These are phyloP conservation scores for Raddia distichophylla DNA, from an alignment of 176 grass and related monocot genomes.

Conservation along the genomic window DNA sequence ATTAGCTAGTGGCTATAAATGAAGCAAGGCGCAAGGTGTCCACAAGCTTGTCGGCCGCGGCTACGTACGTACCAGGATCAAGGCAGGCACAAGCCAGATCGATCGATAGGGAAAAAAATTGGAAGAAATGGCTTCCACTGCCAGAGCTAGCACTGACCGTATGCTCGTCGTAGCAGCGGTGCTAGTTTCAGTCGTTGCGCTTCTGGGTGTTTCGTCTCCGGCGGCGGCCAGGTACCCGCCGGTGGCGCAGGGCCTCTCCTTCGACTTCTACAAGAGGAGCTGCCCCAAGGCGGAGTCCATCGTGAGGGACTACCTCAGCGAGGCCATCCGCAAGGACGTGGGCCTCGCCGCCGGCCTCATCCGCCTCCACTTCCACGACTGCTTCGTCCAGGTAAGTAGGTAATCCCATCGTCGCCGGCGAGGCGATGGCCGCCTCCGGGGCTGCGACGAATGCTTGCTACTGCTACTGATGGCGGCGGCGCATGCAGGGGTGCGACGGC, in stretches of 20 bases:
- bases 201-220: no score
- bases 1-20: background rate
- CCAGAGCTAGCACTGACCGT: no score
- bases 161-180: no score
- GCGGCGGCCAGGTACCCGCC: no score
- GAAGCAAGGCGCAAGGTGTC: background rate
- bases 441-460: no score
- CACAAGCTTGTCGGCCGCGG: background rate
- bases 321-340: slow-evolving; percentile 41
- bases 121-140: background rate
- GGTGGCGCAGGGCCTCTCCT: slow-evolving; percentile 47
- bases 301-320: slow-evolving; percentile 13
- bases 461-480: no score
- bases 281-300: slow-evolving; percentile 60
- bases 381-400: slow-evolving; percentile 72
- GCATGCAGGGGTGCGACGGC: slow-evolving; percentile 65
- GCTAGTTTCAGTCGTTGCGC: no score
- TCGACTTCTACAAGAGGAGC: slow-evolving; percentile 51
- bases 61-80: no score
- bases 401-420: no score
- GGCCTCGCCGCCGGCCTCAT: slow-evolving; percentile 68
- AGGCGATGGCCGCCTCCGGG: no score
- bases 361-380: slow-evolving; percentile 87
- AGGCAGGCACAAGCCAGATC: no score
- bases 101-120: background rate